phyloP scores from a whole-genome alignment of 306 rosid genomes.

The Lathyrus oleraceus region DNA sequence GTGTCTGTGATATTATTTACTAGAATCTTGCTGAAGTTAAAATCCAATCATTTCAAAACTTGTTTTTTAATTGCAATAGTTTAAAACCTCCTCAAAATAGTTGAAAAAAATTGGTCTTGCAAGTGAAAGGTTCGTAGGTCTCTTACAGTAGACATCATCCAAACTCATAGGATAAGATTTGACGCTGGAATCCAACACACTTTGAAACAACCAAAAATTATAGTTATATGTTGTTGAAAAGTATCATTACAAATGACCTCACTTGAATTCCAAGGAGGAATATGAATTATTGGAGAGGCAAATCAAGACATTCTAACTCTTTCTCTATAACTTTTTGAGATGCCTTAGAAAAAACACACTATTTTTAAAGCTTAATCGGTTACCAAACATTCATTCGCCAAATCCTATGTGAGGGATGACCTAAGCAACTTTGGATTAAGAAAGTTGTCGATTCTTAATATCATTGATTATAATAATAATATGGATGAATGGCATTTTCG shows the following conservation, averaged over 20 bases:
- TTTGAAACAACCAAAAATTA: slow-evolving; percentile 32
- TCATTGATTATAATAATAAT: neutral
- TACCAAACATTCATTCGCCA: slow-evolving; percentile 19
- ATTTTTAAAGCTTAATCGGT: neutral
- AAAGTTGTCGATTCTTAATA: neutral
- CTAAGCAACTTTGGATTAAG: slow-evolving; percentile 6
- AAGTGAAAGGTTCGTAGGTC: too few relatives aligned
- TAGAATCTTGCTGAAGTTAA: too few relatives aligned
- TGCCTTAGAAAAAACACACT: neutral
- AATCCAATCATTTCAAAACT: too few relatives aligned
- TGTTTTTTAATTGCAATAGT: too few relatives aligned
- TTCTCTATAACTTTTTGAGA: neutral
- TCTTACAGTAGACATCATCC: too few relatives aligned
- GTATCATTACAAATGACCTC: slow-evolving; percentile 23
- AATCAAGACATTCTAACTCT: neutral
- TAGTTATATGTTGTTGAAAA: slow-evolving; percentile 40
- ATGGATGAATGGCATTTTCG: neutral
- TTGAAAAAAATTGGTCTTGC: too few relatives aligned
- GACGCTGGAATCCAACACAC: neutral
- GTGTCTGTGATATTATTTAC: too few relatives aligned
- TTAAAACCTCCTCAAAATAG: too few relatives aligned
- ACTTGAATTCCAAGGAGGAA: neutral
- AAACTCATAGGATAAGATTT: slow-evolving; percentile 17
- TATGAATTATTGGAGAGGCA: slow-evolving; percentile 10
- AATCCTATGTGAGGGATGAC: slow-evolving; percentile 25